Conservation (phyloP, 208 protist genomes). For the Polymyxa betae region DNA sequence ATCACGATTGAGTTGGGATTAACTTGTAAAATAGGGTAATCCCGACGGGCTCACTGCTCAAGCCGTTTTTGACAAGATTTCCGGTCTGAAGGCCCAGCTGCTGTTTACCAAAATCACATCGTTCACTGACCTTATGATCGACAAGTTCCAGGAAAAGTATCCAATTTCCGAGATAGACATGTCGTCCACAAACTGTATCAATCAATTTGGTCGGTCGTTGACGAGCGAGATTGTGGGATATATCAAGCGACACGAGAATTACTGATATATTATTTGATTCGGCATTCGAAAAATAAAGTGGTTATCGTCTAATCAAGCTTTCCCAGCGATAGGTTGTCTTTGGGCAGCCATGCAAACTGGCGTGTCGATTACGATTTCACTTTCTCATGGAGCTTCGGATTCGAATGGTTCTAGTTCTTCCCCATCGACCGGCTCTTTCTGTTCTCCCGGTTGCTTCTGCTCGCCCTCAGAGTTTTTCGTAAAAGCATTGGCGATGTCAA, state of each 20-base stretch:
- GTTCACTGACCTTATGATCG: conserved; percentile 23
- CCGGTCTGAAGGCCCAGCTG: not conserved
- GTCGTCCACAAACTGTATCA: conserved; percentile 2
- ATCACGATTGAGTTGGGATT: not conserved
- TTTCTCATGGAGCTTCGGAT: not conserved
- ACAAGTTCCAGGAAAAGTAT: conserved; percentile 18
- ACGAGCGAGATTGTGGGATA: conserved; percentile 15
- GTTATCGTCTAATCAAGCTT: not conserved
- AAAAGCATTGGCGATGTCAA: too few species aligned
- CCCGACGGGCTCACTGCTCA: not conserved
- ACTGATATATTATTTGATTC: not conserved
- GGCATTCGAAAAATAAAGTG: not conserved
- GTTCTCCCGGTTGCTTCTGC: too few species aligned
- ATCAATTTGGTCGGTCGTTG: conserved; percentile 25
- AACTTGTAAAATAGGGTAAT: conserved; percentile 8
- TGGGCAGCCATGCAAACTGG: not conserved
- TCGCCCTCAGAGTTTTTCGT: too few species aligned
- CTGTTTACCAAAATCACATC: not conserved
- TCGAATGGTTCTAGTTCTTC: not conserved
- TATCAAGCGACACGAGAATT: not conserved
- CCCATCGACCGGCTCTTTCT: not conserved
- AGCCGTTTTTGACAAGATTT: not conserved
- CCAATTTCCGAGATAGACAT: conserved; percentile 35
- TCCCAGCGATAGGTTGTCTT: not conserved
- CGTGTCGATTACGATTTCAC: not conserved